Conservation (phyloP, 768 basidiomycete species). For the Macrolepiota fuliginosa region DNA sequence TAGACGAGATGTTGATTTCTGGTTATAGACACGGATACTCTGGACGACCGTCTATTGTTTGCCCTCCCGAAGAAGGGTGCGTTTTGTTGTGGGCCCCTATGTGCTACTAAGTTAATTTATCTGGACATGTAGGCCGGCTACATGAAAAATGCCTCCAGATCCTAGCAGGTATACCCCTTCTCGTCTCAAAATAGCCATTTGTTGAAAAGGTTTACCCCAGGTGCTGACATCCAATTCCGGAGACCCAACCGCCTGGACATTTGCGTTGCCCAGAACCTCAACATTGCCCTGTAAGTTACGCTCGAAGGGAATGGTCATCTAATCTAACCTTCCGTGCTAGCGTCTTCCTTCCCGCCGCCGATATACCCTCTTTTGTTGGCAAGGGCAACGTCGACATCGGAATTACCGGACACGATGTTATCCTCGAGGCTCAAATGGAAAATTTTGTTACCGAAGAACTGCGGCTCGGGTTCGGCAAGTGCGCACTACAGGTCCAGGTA, state of each 20-base stretch:
- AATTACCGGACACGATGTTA: constrained; percentile 97
- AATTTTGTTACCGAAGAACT: constrained; percentile 74
- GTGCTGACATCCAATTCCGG: constrained; percentile 95
- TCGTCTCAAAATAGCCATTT: neutral
- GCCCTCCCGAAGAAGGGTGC: constrained; percentile 98
- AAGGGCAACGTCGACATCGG: constrained; percentile 96
- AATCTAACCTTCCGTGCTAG: constrained; percentile 38
- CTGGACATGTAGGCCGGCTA: constrained; percentile 59
- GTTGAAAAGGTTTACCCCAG: constrained; percentile 32
- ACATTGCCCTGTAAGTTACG: constrained; percentile 81
- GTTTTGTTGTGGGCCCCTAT: constrained; percentile 8
- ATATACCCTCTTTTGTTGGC: constrained; percentile 98
- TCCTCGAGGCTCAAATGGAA: constrained; percentile 87
- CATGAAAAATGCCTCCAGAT: constrained; percentile 88
- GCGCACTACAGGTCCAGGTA: constrained; percentile 86
- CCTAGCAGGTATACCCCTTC: constrained; percentile 60
- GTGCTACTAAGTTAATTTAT: neutral
- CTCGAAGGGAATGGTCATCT: neutral
- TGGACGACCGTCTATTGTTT: constrained; percentile 86
- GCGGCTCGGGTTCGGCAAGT: constrained; percentile 90
- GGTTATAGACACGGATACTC: constrained; percentile 62
- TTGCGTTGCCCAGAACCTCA: constrained; percentile 89
- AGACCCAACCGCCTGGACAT: constrained; percentile 88
- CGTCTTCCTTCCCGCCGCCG: constrained; percentile 93
- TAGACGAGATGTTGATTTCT: neutral